Conservation (phyloP, 208 protist genomes). For the Trypanosoma conorhini region DNA sequence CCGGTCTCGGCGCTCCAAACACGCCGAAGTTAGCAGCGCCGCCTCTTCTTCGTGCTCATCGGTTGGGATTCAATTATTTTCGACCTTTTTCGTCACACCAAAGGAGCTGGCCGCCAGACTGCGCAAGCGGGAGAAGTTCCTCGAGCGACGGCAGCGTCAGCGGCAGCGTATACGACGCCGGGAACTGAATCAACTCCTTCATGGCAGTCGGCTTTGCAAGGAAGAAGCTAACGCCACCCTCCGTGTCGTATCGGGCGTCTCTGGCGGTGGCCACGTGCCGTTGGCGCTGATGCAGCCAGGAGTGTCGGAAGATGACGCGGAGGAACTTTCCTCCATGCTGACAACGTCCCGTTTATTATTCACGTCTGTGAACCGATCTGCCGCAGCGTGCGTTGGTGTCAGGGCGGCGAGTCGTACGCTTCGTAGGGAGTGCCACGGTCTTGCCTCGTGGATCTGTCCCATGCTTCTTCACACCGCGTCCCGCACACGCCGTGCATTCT, state of each 20-base stretch:
- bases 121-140: neutral
- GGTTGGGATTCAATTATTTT: conserved; percentile 14
- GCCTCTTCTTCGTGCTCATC: conserved; percentile 1
- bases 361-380: conserved; percentile 18
- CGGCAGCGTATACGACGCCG: neutral
- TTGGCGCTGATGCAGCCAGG: neutral
- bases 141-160: neutral
- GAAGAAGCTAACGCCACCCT: neutral
- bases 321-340: conserved; percentile 3
- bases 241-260: neutral
- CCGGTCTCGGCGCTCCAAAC: neutral
- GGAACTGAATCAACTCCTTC: neutral
- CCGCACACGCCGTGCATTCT: neutral
- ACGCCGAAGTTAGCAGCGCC: neutral
- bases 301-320: neutral
- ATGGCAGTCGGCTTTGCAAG: neutral
- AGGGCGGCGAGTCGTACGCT: conserved; percentile 4
- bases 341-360: conserved; percentile 16
- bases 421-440: neutral
- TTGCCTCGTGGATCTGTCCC: conserved; percentile 6
- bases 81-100: conserved; percentile 28
- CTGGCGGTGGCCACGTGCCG: neutral
- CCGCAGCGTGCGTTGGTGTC: conserved; percentile 15
- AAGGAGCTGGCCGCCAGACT: conserved; percentile 2
- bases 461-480: neutral